Evolutionary conservation across 257 asterid species (phyloP), one percentile per base, ranked within the genome.

Genomic region (Solanum ossicruentum): DNA sequence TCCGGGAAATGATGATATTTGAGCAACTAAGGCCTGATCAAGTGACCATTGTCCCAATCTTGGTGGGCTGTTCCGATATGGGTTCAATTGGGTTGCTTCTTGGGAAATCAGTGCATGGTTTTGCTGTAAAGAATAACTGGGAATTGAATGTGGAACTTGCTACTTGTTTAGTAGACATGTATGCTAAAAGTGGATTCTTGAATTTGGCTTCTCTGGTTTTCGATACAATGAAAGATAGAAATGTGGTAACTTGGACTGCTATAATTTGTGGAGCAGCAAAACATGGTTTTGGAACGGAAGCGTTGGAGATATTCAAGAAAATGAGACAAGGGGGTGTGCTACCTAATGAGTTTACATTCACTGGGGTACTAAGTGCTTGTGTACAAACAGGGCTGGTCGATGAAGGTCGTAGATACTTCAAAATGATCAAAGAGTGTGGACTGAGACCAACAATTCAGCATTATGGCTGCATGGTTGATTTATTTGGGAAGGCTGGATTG

Each of bases 391-490:
- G 94, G 20, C 69, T 94, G 85, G 94, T 94, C 45, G 94, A 94
- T 0, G 94, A 93, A 86, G 97, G 98, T 7, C 90, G 95, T 1
- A 49, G 84, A 57, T 93, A 84, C 83, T 94, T 93, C 75, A 85
- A 83, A 89, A 88, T 89, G 93, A 84, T 92, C 10, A 73, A 86
- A 52, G 87, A 88, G 83, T 89, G 43, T 83, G 94, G 92, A 28
- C 26, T 91, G 87, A 88, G 71, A 85, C 97, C 93, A 12, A 84
- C 81, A 28, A 90, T 92, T 66, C 93, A 94, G 84, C 98, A 94
- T 83, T 94, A 92, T 23, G 95, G 97, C 21, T 92, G 97, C 88
- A 88, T 94, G 94, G 93, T 93, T 45, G 96, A 93, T 87, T 84
- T 94, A 85, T 88, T 90, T 52, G 97, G 97, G 17, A 94, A 91